Percentiles rank a stretch among this genome's conserved stretches.
These are phyloP conservation scores for Pythium folliculosum DNA, from an alignment of 352 stramenopile genomes.

Conservation along the genomic window DNA sequence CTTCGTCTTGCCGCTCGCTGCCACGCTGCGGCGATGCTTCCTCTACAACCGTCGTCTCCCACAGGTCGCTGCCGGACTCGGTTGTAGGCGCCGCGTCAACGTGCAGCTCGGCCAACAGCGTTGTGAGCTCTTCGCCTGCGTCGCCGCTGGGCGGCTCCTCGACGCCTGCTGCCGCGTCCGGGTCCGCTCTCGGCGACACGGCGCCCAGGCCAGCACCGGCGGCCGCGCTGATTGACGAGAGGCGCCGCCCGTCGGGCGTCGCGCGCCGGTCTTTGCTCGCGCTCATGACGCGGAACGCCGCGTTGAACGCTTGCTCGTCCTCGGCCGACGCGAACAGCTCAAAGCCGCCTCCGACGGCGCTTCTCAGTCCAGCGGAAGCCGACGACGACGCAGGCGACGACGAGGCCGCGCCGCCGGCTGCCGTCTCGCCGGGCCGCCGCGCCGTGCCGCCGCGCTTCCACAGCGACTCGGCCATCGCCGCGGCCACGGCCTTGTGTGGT, in stretches of 20 bases:
- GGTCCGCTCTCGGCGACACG: neutral
- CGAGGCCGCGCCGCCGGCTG: neutral
- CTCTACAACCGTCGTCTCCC: too few relatives aligned
- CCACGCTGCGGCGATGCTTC: too few relatives aligned
- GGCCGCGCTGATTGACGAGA: slow-evolving; percentile 15
- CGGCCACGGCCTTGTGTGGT: slow-evolving; percentile 2
- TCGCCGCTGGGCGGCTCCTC: neutral
- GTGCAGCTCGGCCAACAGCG: neutral
- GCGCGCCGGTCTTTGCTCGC: slow-evolving; percentile 26
- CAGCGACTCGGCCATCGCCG: slow-evolving; percentile 39
- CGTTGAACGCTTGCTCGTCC: slow-evolving; percentile 36
- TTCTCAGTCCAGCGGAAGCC: neutral
- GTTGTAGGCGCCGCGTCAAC: neutral
- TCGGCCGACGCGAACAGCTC: slow-evolving; percentile 35
- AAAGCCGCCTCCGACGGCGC: neutral
- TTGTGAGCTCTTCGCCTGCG: neutral
- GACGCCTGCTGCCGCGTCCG: neutral
- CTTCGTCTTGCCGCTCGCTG: neutral
- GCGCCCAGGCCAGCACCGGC: slow-evolving; percentile 7
- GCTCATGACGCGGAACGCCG: slow-evolving; percentile 38
- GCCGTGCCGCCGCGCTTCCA: slow-evolving; percentile 49
- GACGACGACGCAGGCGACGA: neutral
- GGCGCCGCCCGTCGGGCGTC: slow-evolving; percentile 6
- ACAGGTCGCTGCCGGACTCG: too few relatives aligned
- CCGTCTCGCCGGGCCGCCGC: slow-evolving; percentile 12